Percentiles rank a stretch among this genome's conserved stretches.
phyloP scores from a whole-genome alignment of 176 grass and related monocot genomes.

The Zoysia pacifica region DNA sequence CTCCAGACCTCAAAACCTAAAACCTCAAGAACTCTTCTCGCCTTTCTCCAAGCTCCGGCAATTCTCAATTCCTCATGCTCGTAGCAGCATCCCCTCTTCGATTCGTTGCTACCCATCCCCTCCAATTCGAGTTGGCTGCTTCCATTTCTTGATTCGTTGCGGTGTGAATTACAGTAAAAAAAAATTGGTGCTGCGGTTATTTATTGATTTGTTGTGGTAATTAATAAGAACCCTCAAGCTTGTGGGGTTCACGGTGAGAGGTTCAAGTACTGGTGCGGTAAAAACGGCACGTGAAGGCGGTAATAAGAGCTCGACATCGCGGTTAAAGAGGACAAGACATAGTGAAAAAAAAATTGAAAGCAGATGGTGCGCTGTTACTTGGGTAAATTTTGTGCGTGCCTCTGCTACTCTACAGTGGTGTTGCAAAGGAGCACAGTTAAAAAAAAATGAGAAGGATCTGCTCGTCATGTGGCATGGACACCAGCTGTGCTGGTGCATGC shows the following conservation, averaged over 20 bases:
- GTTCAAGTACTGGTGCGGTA: conserved; percentile 21
- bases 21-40: conserved; percentile 13
- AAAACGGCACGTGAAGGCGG: conserved; percentile 45
- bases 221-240: conserved; percentile 63
- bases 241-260: conserved; percentile 46
- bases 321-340: conserved; percentile 27
- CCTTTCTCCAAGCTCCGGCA: conserved; percentile 34
- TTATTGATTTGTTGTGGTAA: conserved; percentile 95
- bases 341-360: not conserved
- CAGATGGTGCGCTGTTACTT: conserved; percentile 21
- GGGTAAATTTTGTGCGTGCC: conserved; percentile 34
- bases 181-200: conserved; percentile 59
- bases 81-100: not conserved
- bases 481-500: conserved; percentile 41
- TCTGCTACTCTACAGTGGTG: conserved; percentile 34
- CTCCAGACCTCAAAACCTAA: conserved; percentile 23
- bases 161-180: conserved; percentile 48
- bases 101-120: conserved; percentile 16
- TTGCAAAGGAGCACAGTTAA: conserved; percentile 30
- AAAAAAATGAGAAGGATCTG: conserved; percentile 21
- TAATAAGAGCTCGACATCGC: conserved; percentile 52
- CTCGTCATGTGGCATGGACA: conserved; percentile 43
- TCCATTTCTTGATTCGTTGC: conserved; percentile 60
- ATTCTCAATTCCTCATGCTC: conserved; percentile 46
- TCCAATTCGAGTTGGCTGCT: conserved; percentile 13